Evolutionary conservation across 2,329 filamentous ascomycete species (phyloP).

Genomic region (Nemania sp.): DNA sequence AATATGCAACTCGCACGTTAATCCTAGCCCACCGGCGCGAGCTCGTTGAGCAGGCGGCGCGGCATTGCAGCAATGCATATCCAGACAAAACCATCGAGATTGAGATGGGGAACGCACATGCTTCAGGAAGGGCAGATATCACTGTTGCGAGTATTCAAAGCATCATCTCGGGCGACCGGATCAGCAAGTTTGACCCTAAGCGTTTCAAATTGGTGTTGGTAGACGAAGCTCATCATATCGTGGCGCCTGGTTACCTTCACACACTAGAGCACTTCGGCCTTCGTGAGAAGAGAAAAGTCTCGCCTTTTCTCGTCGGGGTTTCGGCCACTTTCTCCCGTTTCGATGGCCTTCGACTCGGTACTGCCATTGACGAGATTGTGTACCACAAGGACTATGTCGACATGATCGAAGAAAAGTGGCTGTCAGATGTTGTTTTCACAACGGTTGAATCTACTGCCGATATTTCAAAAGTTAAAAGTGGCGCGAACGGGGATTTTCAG

Average conservation of each 20-base stretch:
- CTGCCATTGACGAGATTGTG: conserved; percentile 91
- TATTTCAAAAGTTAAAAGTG: conserved; percentile 68
- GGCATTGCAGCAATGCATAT: conserved; percentile 80
- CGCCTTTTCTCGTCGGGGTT: conserved; percentile 80
- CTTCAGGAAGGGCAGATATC: conserved; percentile 83
- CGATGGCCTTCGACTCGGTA: conserved; percentile 79
- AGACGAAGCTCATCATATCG: conserved; percentile 96
- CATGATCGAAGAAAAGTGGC: conserved; percentile 80
- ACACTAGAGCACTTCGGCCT: conserved; percentile 80
- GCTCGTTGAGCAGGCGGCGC: conserved; percentile 89
- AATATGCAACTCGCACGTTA: conserved; percentile 72
- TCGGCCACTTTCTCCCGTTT: conserved; percentile 80
- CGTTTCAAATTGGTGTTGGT: conserved; percentile 89
- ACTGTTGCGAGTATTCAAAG: conserved; percentile 90
- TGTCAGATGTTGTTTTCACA: conserved; percentile 90
- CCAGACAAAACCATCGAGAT: conserved; percentile 81
- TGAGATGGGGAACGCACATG: conserved; percentile 81
- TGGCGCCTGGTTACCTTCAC: conserved; percentile 77
- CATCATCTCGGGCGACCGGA: conserved; percentile 73
- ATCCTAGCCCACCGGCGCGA: conserved; percentile 92
- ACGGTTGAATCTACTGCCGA: conserved; percentile 85
- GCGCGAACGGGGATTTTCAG: conserved; percentile 76
- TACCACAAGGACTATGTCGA: conserved; percentile 79
- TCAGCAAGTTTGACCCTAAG: conserved; percentile 79
- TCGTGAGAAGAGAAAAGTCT: conserved; percentile 48